These are phyloP conservation scores for Lactarius indigo DNA, from an alignment of 768 basidiomycete species.

Conservation along the genomic window DNA sequence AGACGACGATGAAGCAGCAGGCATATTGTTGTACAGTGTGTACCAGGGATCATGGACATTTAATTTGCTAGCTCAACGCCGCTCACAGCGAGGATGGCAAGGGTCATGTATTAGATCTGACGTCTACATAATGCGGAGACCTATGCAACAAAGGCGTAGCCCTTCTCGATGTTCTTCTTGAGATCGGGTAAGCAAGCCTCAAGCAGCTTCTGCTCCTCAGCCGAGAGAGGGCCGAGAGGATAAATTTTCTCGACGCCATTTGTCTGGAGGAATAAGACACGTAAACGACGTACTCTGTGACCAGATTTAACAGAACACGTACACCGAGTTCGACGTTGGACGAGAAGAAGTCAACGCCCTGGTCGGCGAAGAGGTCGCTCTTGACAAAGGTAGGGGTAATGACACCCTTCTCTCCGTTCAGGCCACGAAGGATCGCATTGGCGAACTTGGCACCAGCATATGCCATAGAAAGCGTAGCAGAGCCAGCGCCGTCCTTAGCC, in stretches of 20 bases:
- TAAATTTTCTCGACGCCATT: slow-evolving; percentile 94
- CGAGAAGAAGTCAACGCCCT: slow-evolving; percentile 95
- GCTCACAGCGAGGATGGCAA: slow-evolving; percentile 5
- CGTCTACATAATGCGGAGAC: slow-evolving; percentile 16
- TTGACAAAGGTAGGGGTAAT: slow-evolving; percentile 84
- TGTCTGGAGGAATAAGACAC: slow-evolving; percentile 38
- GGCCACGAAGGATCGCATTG: slow-evolving; percentile 53
- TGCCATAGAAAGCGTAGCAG: slow-evolving; percentile 75
- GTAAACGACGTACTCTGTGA: slow-evolving; percentile 1
- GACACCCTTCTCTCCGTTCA: slow-evolving; percentile 65
- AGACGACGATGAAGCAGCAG: slow-evolving; percentile 30
- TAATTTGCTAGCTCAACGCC: slow-evolving; percentile 10
- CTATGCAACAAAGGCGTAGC: slow-evolving; percentile 63
- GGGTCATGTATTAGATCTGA: slow-evolving; percentile 18
- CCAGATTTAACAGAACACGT: slow-evolving; percentile 31
- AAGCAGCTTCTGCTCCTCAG: slow-evolving; percentile 82
- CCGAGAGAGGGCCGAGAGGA: slow-evolving; percentile 72
- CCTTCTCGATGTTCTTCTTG: slow-evolving; percentile 98
- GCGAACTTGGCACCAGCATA: slow-evolving; percentile 75
- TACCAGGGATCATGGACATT: not conserved
- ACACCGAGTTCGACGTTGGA: slow-evolving; percentile 93
- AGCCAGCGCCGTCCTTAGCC: slow-evolving; percentile 88
- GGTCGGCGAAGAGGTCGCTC: slow-evolving; percentile 76
- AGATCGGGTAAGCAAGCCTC: slow-evolving; percentile 87
- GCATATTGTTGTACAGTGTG: slow-evolving; percentile 17